These are phyloP conservation scores for Endoconidiophora polonica DNA, from an alignment of 2,329 filamentous ascomycete species.

Conservation along the genomic window DNA sequence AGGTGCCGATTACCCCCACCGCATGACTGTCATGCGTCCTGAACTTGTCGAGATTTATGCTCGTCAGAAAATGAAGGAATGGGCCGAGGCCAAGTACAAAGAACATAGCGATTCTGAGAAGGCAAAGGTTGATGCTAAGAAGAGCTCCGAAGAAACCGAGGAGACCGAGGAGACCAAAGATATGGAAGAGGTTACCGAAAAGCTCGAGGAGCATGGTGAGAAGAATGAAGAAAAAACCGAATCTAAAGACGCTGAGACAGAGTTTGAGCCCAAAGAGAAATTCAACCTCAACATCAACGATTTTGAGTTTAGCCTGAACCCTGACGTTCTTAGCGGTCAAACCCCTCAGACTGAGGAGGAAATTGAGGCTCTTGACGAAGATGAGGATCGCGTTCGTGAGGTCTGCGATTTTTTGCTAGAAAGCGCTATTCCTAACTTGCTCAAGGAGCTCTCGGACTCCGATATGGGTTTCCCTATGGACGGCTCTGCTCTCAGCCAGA, in stretches of 20 bases:
- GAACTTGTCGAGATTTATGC: constrained; percentile 81
- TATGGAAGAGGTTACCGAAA: constrained; percentile 12
- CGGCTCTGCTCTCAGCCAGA: constrained; percentile 71
- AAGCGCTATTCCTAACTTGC: constrained; percentile 65
- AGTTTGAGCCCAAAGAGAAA: constrained; percentile 29
- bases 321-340: constrained; percentile 89
- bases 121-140: constrained; percentile 17
- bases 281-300: constrained; percentile 63
- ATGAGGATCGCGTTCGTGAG: constrained; percentile 76
- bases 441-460: constrained; percentile 76
- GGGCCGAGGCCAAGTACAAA: constrained; percentile 53
- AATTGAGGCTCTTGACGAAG: constrained; percentile 63
- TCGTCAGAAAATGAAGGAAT: constrained; percentile 74
- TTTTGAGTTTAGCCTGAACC: constrained; percentile 81
- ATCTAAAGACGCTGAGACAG: constrained; percentile 20
- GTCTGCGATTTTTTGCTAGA: constrained; percentile 64
- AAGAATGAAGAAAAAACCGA: constrained; percentile 18
- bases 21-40: constrained; percentile 84
- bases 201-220: too few species aligned
- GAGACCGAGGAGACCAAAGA: constrained; percentile 17
- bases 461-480: constrained; percentile 98
- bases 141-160: constrained; percentile 18
- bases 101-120: constrained; percentile 22
- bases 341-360: constrained; percentile 78
- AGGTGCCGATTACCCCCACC: constrained; percentile 61